Evolutionary conservation across 257 asterid species (phyloP), one percentile per base, ranked within the genome.

Genomic region (Solanum raphanifolium): DNA sequence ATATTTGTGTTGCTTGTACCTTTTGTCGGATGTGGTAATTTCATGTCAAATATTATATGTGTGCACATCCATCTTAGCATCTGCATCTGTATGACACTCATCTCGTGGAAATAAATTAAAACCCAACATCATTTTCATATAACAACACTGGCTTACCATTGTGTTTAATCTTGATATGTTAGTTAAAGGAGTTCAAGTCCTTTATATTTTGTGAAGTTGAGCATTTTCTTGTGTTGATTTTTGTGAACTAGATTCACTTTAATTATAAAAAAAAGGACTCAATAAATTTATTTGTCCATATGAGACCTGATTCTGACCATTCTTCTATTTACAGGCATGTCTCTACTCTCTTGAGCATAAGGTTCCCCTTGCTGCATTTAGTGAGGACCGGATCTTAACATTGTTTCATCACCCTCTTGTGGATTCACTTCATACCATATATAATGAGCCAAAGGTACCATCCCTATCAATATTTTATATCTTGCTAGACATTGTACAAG

Each of bases 381-480:
- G 97, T 84, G 95, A 94, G 88, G 96, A 90, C 86, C 94, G 98
- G 27, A 96, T 98, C 90, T 91, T 95, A 85, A 91, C 99, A 88
- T 91, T 96, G 92, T 97, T 97, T 86, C 93, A 97, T 86, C 99
- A 97, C 91, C 98, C 98, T 89, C 94, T 93, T 15, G 98, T 97
- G 89, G 95, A 96, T 87, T 90, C 95, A 12, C 97, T 97, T 87
- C 99, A 97, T 89, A 97, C 99, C 9, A 87, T 93, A 85, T 96
- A 96, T 94, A 94, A 93, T 46, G 99, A 97, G 90, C 99, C 99
- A 89, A 95, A 96, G 98, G 99, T 97, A 87, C 87, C 89, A 32
- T 66, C 75, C 84, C 88, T 79, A 43, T 85, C 48, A 29, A 46
- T 82, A 71, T 74, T 75, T 20, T 85, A 81, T 31, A 75, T 48